These are phyloP conservation scores for Tephrocybe sp. DNA, from an alignment of 768 basidiomycete species.

Conservation along the genomic window DNA sequence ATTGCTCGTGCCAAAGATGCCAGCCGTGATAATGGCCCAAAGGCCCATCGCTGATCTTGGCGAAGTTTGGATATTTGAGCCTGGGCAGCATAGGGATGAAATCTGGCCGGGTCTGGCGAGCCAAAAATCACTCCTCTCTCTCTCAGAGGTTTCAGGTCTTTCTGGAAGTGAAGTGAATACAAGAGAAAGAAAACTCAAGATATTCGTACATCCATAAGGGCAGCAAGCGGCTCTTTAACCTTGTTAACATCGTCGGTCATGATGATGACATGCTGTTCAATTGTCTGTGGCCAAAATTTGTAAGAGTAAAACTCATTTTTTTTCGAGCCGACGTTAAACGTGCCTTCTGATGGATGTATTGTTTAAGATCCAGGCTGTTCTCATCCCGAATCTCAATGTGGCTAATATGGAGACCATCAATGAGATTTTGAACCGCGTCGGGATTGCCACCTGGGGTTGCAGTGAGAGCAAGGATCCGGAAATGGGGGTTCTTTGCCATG, in stretches of 20 bases:
- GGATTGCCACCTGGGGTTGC: slow-evolving; percentile 90
- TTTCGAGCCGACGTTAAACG: background rate
- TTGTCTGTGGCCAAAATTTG: slow-evolving; percentile 43
- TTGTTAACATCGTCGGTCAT: slow-evolving; percentile 67
- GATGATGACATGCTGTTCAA: slow-evolving; percentile 74
- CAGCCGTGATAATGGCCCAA: slow-evolving; percentile 50
- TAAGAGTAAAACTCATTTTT: background rate
- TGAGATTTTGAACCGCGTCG: slow-evolving; percentile 83
- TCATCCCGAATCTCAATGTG: slow-evolving; percentile 94
- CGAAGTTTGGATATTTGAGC: slow-evolving; percentile 36
- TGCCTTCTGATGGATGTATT: slow-evolving; percentile 88
- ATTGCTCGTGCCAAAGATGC: slow-evolving; percentile 70
- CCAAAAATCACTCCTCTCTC: slow-evolving; percentile 43
- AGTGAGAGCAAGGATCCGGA: slow-evolving; percentile 88
- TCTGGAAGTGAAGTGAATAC: slow-evolving; percentile 19
- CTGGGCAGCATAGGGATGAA: slow-evolving; percentile 67
- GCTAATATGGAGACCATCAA: slow-evolving; percentile 94
- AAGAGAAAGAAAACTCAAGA: background rate
- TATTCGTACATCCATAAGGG: slow-evolving; percentile 67
- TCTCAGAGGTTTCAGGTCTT: slow-evolving; percentile 32
- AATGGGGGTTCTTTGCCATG: slow-evolving; percentile 93
- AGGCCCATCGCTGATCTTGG: slow-evolving; percentile 46
- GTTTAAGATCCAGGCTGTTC: slow-evolving; percentile 78
- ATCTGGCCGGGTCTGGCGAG: slow-evolving; percentile 49
- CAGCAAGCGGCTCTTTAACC: slow-evolving; percentile 65